Base-by-base conservation (phyloP, 202 grass and related monocot genomes). In the Thinopyrum obtusiflorum region DNA sequence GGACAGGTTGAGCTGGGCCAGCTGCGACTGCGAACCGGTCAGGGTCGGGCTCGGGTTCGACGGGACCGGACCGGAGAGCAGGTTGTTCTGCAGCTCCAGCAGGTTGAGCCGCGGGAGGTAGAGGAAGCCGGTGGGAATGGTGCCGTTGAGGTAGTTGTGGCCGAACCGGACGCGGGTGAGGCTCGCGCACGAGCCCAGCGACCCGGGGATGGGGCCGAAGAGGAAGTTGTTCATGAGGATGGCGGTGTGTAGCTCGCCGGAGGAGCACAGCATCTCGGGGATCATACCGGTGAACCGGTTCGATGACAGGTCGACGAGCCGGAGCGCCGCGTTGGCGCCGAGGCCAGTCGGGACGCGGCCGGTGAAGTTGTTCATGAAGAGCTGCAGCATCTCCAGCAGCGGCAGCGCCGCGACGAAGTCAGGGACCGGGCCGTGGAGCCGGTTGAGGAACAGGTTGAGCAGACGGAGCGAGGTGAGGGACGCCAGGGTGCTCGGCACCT, bases 361-460 rank as follows among this genome's bases (percentile, higher is more conserved):
- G 0, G 94, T 99, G 72, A 99, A 86, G 90, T 99, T 99, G 90
- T 99, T 99, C 97, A 93, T 97, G 92, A 97, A 99, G 10, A 99
- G 92, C 80, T 99, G 93, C 73, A 99, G 74, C 61, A 78, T 94
- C 76, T 94, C 92, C 53, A 99, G 76, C 7, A 77, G 78, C 24
- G 90, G 90, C 67, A 99, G 82, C 62, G 81, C 65, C 0, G 92
- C 90, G 4, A 94, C 4, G 86, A 94, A 99, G 20, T 90, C 90
- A 0, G 89, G 97, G 1, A 99, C 82, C 0, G 93, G 87, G 12
- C 97, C 97, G n/a, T 88, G 92, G 57, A 99, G 73, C 32, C 86
- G 88, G 89, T 99, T 99, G 47, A 99, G 91, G 77, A 99, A 99
- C 7, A 99, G 90, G 85, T 99, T 97, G 27, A 99, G 87, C 12